Evolutionary conservation across 306 rosid species (phyloP).

Genomic region (Fagus sylvatica): DNA sequence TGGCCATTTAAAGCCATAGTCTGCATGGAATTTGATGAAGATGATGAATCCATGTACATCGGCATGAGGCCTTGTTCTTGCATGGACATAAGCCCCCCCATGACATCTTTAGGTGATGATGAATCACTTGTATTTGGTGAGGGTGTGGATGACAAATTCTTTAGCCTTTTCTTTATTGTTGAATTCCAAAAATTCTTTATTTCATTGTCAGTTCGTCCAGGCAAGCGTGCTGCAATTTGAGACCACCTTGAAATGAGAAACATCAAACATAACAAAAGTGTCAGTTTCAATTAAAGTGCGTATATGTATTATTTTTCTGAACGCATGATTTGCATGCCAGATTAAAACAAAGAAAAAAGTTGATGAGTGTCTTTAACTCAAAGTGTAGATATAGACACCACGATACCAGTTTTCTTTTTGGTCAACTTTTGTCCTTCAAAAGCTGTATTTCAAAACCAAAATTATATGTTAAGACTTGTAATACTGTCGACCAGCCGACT

Average conservation of each 20-base stretch:
- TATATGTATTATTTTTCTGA: not conserved
- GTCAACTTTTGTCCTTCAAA: conserved; percentile 26
- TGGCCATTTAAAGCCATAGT: conserved; percentile 32
- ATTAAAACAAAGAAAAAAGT: not conserved
- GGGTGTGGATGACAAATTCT: conserved; percentile 55
- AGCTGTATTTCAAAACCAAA: conserved; percentile 12
- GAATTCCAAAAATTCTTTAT: conserved; percentile 98
- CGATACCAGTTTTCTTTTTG: conserved; percentile 13
- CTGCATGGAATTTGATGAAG: conserved; percentile 30
- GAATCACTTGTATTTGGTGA: conserved; percentile 73
- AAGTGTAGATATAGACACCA: conserved; percentile 30
- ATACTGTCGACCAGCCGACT: too few species aligned
- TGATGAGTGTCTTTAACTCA: conserved; percentile 51
- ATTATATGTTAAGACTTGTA: not conserved
- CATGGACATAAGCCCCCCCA: conserved; percentile 28
- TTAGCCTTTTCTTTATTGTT: conserved; percentile 84
- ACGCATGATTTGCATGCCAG: conserved; percentile 51
- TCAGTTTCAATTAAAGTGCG: conserved; percentile 23
- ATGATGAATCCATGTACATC: conserved; percentile 42
- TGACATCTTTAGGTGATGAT: conserved; percentile 41
- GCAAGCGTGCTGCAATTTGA: conserved; percentile 90
- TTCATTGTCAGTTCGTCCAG: conserved; percentile 92
- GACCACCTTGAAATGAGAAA: conserved; percentile 71
- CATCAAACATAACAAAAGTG: conserved; percentile 7
- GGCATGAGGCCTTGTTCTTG: conserved; percentile 49